A percentile compares a stretch with the other conserved stretches of the same genome.
Conservation (phyloP, 257 asterid genomes). For the Phtheirospermum japonicum region DNA sequence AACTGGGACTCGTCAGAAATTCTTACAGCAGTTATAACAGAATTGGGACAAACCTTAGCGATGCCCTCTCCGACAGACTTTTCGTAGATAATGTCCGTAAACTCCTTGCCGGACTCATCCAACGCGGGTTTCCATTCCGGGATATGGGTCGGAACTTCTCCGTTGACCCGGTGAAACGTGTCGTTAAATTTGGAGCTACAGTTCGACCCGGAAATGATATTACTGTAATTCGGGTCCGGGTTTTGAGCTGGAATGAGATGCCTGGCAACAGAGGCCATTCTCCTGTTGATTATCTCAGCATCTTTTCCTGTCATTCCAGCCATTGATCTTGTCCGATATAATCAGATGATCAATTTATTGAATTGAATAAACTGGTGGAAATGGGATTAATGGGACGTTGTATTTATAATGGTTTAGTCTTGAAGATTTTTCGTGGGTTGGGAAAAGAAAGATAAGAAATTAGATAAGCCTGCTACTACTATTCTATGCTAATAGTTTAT, state of each 20-base stretch:
- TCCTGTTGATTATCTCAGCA: constrained; percentile 39
- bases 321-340: constrained; percentile 29
- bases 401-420: not conserved
- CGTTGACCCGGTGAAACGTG: constrained; percentile 69
- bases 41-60: constrained; percentile 56
- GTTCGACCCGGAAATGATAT: constrained; percentile 30
- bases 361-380: not conserved
- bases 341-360: not conserved
- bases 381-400: not conserved
- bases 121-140: constrained; percentile 65
- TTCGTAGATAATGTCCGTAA: constrained; percentile 74
- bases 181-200: constrained; percentile 69
- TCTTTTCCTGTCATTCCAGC: constrained; percentile 59
- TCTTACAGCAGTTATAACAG: not conserved
- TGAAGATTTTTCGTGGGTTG: not conserved
- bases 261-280: constrained; percentile 57
- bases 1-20: not conserved
- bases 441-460: not conserved
- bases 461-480: too few relatives aligned
- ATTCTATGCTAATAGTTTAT: too few relatives aligned
- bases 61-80: constrained; percentile 89
- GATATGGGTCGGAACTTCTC: constrained; percentile 58
- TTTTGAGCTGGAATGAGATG: constrained; percentile 52
- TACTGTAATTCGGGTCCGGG: constrained; percentile 13
- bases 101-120: constrained; percentile 72